Evolutionary conservation across 257 asterid genomes (phyloP).

Genomic region (Solanum habrochaites): DNA sequence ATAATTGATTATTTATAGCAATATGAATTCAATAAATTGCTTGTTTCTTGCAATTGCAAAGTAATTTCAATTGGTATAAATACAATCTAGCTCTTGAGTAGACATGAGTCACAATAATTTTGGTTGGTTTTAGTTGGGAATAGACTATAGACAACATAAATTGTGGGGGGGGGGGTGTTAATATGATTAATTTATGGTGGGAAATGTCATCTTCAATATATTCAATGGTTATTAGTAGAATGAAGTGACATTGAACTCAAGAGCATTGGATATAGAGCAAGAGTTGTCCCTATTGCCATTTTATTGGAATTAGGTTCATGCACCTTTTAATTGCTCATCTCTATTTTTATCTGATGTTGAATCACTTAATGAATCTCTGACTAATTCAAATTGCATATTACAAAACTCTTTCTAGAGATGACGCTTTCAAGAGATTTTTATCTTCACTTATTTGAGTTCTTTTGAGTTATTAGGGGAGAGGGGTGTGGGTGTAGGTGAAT

Average conservation of each 20-base stretch:
- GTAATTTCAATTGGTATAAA: neutral
- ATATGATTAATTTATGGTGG: neutral
- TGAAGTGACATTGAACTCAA: neutral
- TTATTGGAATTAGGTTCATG: neutral
- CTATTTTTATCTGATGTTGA: too few relatives aligned
- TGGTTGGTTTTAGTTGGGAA: neutral
- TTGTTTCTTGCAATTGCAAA: neutral
- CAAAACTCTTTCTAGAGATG: too few relatives aligned
- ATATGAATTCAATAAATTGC: neutral
- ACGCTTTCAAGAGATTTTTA: accelerated
- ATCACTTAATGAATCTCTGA: too few relatives aligned
- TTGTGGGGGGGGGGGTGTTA: neutral
- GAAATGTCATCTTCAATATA: neutral
- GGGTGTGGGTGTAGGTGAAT: neutral
- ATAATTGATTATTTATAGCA: too few relatives aligned
- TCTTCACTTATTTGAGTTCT: neutral
- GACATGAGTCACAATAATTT: neutral
- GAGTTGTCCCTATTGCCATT: neutral
- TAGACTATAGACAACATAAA: too few relatives aligned
- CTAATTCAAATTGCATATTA: neutral
- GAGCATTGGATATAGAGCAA: neutral
- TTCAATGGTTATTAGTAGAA: neutral
- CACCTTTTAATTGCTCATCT: neutral
- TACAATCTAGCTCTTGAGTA: too few relatives aligned
- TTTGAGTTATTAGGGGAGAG: neutral